Conservation (phyloP, 495 filamentous ascomycete species). For the Massariosphaeria phaeospora region DNA sequence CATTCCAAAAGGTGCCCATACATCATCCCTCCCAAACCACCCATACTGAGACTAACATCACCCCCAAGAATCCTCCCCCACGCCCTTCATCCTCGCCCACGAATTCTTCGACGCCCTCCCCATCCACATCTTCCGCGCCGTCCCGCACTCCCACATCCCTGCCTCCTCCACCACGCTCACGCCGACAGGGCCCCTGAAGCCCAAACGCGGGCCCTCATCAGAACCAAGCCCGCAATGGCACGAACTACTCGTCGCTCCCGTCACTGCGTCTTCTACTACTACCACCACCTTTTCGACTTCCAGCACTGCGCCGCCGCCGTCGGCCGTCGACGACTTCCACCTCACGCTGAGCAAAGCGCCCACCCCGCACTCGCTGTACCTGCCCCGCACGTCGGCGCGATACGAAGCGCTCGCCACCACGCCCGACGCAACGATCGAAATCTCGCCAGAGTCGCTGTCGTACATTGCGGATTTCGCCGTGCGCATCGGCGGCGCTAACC, state of each 20-base stretch:
- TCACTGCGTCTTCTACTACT: slow-evolving; percentile 47
- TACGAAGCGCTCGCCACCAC: slow-evolving; percentile 67
- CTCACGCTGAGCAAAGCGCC: slow-evolving; percentile 66
- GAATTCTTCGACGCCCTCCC: slow-evolving; percentile 99
- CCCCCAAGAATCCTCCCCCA: slow-evolving; percentile 54
- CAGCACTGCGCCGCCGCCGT: not conserved
- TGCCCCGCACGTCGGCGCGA: slow-evolving; percentile 76
- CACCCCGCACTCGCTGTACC: slow-evolving; percentile 76
- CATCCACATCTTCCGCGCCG: slow-evolving; percentile 87
- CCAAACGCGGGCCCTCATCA: slow-evolving; percentile 42
- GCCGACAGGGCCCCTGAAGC: slow-evolving; percentile 36
- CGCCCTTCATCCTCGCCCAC: slow-evolving; percentile 90
- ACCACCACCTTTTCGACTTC: slow-evolving; percentile 38
- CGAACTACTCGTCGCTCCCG: slow-evolving; percentile 78
- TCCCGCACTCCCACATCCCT: slow-evolving; percentile 44
- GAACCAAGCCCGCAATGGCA: slow-evolving; percentile 66
- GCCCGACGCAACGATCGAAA: slow-evolving; percentile 68
- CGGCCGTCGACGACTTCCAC: slow-evolving; percentile 53
- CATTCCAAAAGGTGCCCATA: slow-evolving; percentile 60
- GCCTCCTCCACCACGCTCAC: slow-evolving; percentile 41
- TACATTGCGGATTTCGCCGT: slow-evolving; percentile 74
- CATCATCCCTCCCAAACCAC: not conserved
- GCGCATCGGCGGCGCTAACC: slow-evolving; percentile 67
- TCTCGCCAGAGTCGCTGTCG: slow-evolving; percentile 77
- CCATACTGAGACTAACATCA: not conserved